Percentiles rank a stretch among this genome's conserved stretches.
Evolutionary conservation across 2,329 filamentous ascomycete genomes (phyloP).

Genomic region (Talaromyces sp.): DNA sequence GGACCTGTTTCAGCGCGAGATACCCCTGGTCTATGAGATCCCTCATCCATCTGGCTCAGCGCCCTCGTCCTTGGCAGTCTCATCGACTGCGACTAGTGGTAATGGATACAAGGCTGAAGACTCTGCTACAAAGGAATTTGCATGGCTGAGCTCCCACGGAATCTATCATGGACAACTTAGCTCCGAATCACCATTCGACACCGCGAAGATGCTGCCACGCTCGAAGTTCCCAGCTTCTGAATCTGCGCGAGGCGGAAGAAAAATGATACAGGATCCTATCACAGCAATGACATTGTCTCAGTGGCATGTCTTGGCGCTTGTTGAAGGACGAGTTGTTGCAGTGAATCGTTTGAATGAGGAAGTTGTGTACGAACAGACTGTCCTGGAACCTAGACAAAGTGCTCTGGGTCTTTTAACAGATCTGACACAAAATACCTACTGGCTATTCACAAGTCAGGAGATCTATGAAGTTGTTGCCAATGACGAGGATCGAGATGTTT

Average conservation of each 20-base stretch:
- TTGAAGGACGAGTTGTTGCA: constrained; percentile 80
- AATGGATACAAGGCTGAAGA: constrained; percentile 56
- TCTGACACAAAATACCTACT: constrained; percentile 93
- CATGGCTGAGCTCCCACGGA: constrained; percentile 86
- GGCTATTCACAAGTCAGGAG: constrained; percentile 88
- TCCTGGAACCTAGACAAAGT: constrained; percentile 77
- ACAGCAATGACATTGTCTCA: constrained; percentile 83
- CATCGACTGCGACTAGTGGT: constrained; percentile 62
- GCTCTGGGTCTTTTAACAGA: constrained; percentile 86
- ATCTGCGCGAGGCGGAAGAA: constrained; percentile 64
- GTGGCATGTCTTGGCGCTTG: constrained; percentile 85
- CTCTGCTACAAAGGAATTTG: constrained; percentile 65
- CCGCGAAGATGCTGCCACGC: constrained; percentile 75
- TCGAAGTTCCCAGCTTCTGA: constrained; percentile 73
- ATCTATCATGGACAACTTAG: constrained; percentile 83
- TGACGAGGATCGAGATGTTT: constrained; percentile 89
- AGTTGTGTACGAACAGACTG: constrained; percentile 82
- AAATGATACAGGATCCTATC: constrained; percentile 70
- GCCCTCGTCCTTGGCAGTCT: constrained; percentile 71
- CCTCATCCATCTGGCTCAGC: constrained; percentile 61
- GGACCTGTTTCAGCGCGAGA: constrained; percentile 83
- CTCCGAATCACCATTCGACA: constrained; percentile 69
- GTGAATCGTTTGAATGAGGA: constrained; percentile 85
- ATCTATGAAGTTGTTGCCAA: constrained; percentile 92
- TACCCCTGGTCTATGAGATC: constrained; percentile 74